A percentile compares a stretch with the other conserved stretches of the same genome.
Conservation (phyloP, 2,329 filamentous ascomycete genomes). For the Raffaelea ambrosiae region DNA sequence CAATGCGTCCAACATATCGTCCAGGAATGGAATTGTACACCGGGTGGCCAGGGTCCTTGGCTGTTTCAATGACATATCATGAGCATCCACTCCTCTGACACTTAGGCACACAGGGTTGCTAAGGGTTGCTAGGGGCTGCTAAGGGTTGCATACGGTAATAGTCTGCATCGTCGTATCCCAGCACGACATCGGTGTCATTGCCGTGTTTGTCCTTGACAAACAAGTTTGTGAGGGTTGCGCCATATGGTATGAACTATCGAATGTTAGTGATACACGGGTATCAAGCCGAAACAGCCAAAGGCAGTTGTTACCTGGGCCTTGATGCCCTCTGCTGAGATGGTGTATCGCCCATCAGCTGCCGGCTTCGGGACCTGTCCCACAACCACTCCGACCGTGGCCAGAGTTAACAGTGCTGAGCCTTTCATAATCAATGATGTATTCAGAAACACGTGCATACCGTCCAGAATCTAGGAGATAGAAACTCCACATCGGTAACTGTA, state of each 20-base stretch:
- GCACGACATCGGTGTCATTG: constrained; percentile 52
- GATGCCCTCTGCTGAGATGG: constrained; percentile 24
- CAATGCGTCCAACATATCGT: constrained; percentile 57
- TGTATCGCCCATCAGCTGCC: constrained; percentile 24
- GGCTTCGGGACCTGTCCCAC: constrained; percentile 12
- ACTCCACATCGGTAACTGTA: no score
- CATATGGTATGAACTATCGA: constrained; percentile 46
- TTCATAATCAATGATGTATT: no score
- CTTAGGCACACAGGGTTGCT: no score
- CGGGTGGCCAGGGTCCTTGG: constrained; percentile 41
- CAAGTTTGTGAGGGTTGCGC: constrained; percentile 52
- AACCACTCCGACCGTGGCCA: no score
- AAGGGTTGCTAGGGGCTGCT: no score
- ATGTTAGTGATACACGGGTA: constrained; percentile 36
- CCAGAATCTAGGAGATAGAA: no score
- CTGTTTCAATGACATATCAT: constrained; percentile 18
- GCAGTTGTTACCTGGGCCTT: constrained; percentile 32
- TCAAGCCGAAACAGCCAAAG: not conserved
- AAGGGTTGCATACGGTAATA: constrained; percentile 52
- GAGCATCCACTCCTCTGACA: no score
- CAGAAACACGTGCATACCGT: no score
- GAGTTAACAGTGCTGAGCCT: no score
- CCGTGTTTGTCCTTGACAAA: constrained; percentile 56
- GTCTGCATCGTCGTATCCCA: constrained; percentile 53
- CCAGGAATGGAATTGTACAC: constrained; percentile 56